Percentiles rank a stretch among this genome's conserved stretches.
phyloP scores from a whole-genome alignment of 139 green algal species.

The Chlorella vulgaris region DNA sequence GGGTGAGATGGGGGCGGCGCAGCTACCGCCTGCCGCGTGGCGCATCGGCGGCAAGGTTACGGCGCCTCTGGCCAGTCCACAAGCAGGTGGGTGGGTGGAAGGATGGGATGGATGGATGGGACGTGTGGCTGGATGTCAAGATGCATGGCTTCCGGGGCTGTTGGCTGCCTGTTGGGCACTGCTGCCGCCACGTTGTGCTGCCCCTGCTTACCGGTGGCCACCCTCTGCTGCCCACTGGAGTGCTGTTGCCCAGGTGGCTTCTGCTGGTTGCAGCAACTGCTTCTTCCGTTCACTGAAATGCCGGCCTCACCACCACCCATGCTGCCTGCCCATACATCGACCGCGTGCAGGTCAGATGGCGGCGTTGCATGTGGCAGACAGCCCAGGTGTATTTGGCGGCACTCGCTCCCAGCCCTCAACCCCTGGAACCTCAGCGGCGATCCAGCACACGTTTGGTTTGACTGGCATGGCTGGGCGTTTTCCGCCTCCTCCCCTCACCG shows the following conservation, averaged over 20 bases:
- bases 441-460: not conserved
- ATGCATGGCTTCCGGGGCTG: too few relatives aligned
- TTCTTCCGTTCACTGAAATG: too few relatives aligned
- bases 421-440: not conserved
- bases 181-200: too few relatives aligned
- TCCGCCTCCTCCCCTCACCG: too few relatives aligned
- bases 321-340: not conserved
- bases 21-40: slow-evolving; percentile 3
- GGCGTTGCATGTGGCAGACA: not conserved
- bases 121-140: too few relatives aligned
- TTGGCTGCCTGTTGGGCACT: too few relatives aligned
- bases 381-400: not conserved
- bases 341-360: slow-evolving; percentile 2
- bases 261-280: too few relatives aligned
- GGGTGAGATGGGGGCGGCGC: not conserved
- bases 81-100: not conserved
- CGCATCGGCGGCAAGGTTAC: slow-evolving; percentile 7
- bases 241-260: too few relatives aligned
- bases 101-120: not conserved
- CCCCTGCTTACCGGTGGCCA: too few relatives aligned
- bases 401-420: not conserved
- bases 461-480: not conserved
- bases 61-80: slow-evolving; percentile 15
- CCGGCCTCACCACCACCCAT: too few relatives aligned
- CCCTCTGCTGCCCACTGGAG: too few relatives aligned